phyloP scores from a whole-genome alignment of 345 rosid genomes.

The Citrus mangshanensis region DNA sequence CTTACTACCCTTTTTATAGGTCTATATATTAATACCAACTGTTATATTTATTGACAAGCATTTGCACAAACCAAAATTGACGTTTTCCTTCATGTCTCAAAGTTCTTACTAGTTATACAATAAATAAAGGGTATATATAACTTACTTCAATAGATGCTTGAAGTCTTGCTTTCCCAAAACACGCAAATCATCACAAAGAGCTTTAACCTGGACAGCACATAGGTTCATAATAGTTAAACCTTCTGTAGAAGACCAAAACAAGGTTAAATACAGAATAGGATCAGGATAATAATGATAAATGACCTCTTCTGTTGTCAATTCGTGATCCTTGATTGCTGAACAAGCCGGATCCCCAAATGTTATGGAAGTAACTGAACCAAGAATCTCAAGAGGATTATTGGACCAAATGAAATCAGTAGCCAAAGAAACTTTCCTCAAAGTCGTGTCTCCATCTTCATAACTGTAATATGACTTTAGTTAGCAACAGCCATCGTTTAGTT shows the following conservation, averaged over 20 bases:
- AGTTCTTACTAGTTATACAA: not conserved
- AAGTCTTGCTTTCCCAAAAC: constrained; percentile 95
- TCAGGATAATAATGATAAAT: not conserved
- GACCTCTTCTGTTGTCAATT: constrained; percentile 86
- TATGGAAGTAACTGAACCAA: constrained; percentile 80
- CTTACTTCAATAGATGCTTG: constrained; percentile 89
- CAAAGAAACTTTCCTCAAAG: constrained; percentile 63
- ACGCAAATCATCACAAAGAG: constrained; percentile 83
- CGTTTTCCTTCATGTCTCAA: not conserved
- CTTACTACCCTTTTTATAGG: not conserved
- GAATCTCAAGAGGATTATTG: constrained; percentile 83
- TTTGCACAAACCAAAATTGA: constrained; percentile 1
- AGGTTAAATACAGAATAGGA: not conserved
- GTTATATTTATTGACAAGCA: not conserved
- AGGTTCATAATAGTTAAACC: constrained; percentile 1
- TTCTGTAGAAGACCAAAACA: not conserved
- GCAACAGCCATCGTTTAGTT: not conserved
- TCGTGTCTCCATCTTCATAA: constrained; percentile 72
- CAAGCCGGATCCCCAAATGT: constrained; percentile 62
- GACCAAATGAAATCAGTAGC: constrained; percentile 87
- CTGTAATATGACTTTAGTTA: constrained; percentile 31
- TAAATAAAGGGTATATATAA: not conserved
- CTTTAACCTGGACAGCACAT: constrained; percentile 52
- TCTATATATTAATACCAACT: not conserved
- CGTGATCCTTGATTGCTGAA: constrained; percentile 55